phyloP scores from a whole-genome alignment of 345 rosid genomes.

The Populus davidiana region DNA sequence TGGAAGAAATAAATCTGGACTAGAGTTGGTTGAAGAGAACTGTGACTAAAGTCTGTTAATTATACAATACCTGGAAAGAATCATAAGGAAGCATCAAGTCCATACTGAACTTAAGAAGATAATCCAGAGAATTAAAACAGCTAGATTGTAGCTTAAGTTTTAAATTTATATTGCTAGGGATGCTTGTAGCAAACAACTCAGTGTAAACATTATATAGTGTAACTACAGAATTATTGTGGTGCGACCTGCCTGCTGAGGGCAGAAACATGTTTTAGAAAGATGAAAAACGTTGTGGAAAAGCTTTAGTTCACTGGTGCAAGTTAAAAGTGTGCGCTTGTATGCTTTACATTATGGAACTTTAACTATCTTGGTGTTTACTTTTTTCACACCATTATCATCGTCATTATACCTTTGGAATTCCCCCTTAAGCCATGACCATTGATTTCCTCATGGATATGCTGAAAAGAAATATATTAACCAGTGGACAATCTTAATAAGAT shows the following conservation, averaged over 20 bases:
- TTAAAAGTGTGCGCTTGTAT: background rate
- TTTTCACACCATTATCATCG: background rate
- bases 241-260: background rate
- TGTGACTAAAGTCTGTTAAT: background rate
- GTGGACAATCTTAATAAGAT: background rate
- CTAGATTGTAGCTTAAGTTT: background rate
- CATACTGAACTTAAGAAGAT: background rate
- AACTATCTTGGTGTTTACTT: background rate
- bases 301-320: background rate
- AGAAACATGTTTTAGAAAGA: background rate
- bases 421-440: background rate
- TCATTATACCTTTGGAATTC: too few species aligned
- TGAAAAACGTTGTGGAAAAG: background rate
- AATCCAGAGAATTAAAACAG: background rate
- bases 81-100: background rate
- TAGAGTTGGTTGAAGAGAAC: background rate
- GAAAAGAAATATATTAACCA: background rate
- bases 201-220: background rate
- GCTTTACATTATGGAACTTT: background rate
- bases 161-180: background rate
- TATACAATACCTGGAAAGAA: background rate
- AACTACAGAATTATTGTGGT: background rate
- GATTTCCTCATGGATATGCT: background rate
- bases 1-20: background rate
- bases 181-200: background rate